A percentile compares a stretch with the other conserved stretches of the same genome.
Conservation (phyloP, 495 filamentous ascomycete genomes). For the Annulohypoxylon moriforme region DNA sequence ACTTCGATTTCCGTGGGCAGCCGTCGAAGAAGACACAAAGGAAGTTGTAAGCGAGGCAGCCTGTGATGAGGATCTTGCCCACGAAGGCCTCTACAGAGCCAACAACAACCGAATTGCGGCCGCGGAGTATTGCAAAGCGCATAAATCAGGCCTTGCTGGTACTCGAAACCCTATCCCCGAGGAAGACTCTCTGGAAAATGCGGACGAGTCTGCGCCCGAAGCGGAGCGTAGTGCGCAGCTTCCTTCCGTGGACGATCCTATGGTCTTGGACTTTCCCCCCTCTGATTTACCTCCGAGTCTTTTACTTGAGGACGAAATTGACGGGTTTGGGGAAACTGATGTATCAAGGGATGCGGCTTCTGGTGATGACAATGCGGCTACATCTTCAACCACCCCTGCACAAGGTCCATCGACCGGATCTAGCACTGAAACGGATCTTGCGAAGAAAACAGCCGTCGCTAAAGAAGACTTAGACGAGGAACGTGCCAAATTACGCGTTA, state of each 20-base stretch:
- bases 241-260: constrained; percentile 39
- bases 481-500: constrained; percentile 75
- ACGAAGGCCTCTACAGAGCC: constrained; percentile 87
- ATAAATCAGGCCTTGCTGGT: constrained; percentile 54
- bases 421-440: constrained; percentile 28
- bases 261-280: constrained; percentile 46
- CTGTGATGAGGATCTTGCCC: constrained; percentile 63
- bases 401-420: constrained; percentile 32
- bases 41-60: constrained; percentile 42
- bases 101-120: constrained; percentile 70
- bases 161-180: constrained; percentile 73
- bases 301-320: constrained; percentile 47
- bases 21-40: constrained; percentile 35
- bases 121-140: constrained; percentile 78
- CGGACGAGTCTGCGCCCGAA: constrained; percentile 39
- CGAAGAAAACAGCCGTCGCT: constrained; percentile 54
- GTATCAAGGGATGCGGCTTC: constrained; percentile 32
- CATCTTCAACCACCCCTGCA: constrained; percentile 40
- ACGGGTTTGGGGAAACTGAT: constrained; percentile 30
- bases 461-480: constrained; percentile 86
- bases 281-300: constrained; percentile 23
- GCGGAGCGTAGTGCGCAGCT: constrained; percentile 19
- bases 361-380: constrained; percentile 25
- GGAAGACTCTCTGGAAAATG: constrained; percentile 57
- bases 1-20: constrained; percentile 51